Evolutionary conservation across 306 rosid genomes (phyloP).

Genomic region (Trifolium fragiferum): DNA sequence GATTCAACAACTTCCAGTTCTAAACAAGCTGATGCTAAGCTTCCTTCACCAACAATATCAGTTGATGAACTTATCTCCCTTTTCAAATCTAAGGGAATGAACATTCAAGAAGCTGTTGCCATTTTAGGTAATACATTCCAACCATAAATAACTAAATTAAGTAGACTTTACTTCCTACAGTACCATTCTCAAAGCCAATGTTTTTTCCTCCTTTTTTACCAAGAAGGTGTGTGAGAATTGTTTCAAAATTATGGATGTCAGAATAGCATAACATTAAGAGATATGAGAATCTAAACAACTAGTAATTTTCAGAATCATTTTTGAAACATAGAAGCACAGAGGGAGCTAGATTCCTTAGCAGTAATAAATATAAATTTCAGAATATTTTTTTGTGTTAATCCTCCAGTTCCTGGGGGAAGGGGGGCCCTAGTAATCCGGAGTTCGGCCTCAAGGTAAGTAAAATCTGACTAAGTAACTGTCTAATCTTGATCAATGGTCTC

Average conservation of each 20-base stretch:
- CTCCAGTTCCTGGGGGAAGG: too few species aligned
- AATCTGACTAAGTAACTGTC: too few species aligned
- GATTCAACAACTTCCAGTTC: slow-evolving; percentile 41
- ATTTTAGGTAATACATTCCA: slow-evolving; percentile 43
- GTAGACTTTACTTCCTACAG: too few species aligned
- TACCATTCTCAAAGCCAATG: neutral
- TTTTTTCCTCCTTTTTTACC: neutral
- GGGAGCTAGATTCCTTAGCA: too few species aligned
- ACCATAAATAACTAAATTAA: slow-evolving; percentile 11
- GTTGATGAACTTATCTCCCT: slow-evolving; percentile 42
- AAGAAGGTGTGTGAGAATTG: neutral
- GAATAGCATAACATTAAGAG: neutral
- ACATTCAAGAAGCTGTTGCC: slow-evolving; percentile 55
- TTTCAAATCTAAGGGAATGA: slow-evolving; percentile 45
- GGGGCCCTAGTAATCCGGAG: too few species aligned
- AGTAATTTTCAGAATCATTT: neutral
- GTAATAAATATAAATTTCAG: too few species aligned
- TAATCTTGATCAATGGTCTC: neutral
- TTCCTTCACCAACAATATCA: slow-evolving; percentile 49
- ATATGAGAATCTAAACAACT: neutral
- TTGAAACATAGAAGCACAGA: neutral
- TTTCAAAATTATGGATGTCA: neutral
- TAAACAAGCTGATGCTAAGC: slow-evolving; percentile 48
- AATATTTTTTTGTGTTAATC: too few species aligned
- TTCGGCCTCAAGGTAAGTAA: too few species aligned